phyloP scores from a whole-genome alignment of 768 basidiomycete species.

The Polyporus arcularius region DNA sequence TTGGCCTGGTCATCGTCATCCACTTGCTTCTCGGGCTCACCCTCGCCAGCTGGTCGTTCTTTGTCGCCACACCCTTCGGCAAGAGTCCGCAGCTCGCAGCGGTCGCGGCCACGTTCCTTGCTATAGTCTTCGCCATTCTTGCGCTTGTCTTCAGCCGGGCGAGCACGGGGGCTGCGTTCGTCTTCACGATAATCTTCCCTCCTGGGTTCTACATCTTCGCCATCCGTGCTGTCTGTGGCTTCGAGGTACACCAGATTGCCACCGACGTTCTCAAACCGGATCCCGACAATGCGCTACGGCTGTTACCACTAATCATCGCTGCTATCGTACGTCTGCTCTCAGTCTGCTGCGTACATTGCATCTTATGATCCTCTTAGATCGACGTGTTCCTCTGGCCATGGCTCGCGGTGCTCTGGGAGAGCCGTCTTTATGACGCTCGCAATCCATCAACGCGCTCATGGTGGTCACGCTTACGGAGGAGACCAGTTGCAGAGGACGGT shows the following conservation, averaged over 20 bases:
- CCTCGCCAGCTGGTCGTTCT: conserved; percentile 72
- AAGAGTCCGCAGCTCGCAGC: conserved; percentile 75
- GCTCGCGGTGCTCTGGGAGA: conserved; percentile 60
- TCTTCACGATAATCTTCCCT: conserved; percentile 73
- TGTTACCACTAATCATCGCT: conserved; percentile 63
- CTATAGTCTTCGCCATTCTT: conserved; percentile 66
- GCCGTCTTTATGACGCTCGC: conserved; percentile 59
- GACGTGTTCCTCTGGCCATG: conserved; percentile 76
- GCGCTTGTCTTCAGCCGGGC: conserved; percentile 52
- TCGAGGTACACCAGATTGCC: conserved; percentile 57
- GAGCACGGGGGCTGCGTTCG: conserved; percentile 47
- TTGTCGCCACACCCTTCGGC: conserved; percentile 68
- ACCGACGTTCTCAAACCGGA: conserved; percentile 59
- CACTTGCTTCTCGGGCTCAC: conserved; percentile 69
- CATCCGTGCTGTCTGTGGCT: conserved; percentile 66
- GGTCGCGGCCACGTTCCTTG: conserved; percentile 62
- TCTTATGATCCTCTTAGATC: conserved; percentile 42
- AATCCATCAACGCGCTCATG: conserved; percentile 33
- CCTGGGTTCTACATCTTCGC: conserved; percentile 77
- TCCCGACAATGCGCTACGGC: conserved; percentile 55
- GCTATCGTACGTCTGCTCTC: conserved; percentile 51
- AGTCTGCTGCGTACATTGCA: background rate
- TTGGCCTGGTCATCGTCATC: conserved; percentile 59
- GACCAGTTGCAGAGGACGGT: conserved; percentile 23
- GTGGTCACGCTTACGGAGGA: conserved; percentile 27